phyloP scores from a whole-genome alignment of 73 alveolate species.

The Uronychia binucleata region DNA sequence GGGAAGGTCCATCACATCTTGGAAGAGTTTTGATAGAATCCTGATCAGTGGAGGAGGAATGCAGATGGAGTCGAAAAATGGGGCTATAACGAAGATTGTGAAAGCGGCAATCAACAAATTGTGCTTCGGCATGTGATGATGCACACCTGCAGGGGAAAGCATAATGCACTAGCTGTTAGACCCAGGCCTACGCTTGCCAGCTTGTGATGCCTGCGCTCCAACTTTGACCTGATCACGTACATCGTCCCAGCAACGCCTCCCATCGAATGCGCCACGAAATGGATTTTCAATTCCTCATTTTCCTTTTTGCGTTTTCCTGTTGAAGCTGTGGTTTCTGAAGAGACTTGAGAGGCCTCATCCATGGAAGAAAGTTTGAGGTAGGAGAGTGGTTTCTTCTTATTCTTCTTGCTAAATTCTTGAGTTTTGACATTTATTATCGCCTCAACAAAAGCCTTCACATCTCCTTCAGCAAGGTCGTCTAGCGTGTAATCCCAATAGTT shows the following conservation, averaged over 20 bases:
- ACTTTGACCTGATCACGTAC: constrained; percentile 10
- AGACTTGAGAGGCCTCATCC: too few relatives aligned
- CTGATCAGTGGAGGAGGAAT: constrained; percentile 24
- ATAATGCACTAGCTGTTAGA: not conserved
- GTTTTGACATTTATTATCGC: constrained; percentile 2
- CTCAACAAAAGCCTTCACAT: constrained; percentile 36
- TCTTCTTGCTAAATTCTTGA: constrained; percentile 9
- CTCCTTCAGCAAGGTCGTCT: constrained; percentile 31
- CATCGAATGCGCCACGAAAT: constrained; percentile 36
- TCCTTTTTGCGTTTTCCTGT: too few relatives aligned
- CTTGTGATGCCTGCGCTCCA: constrained; percentile 13
- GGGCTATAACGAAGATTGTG: constrained; percentile 1
- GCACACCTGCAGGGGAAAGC: constrained; percentile 52
- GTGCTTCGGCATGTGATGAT: constrained; percentile 1
- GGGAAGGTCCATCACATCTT: constrained; percentile 36
- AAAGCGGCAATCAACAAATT: not conserved
- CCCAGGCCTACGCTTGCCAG: constrained; percentile 7
- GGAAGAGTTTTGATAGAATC: constrained; percentile 5
- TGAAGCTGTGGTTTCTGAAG: too few relatives aligned
- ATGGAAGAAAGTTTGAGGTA: too few relatives aligned
- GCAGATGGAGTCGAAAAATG: constrained; percentile 13
- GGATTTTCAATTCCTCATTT: not conserved
- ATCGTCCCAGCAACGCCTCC: constrained; percentile 43
- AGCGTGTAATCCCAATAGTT: constrained; percentile 39
- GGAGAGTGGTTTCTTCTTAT: too few relatives aligned